Evolutionary conservation across 768 basidiomycete species (phyloP), one percentile per base, ranked within the genome.

Genomic region (Paxillus rubicundulus): DNA sequence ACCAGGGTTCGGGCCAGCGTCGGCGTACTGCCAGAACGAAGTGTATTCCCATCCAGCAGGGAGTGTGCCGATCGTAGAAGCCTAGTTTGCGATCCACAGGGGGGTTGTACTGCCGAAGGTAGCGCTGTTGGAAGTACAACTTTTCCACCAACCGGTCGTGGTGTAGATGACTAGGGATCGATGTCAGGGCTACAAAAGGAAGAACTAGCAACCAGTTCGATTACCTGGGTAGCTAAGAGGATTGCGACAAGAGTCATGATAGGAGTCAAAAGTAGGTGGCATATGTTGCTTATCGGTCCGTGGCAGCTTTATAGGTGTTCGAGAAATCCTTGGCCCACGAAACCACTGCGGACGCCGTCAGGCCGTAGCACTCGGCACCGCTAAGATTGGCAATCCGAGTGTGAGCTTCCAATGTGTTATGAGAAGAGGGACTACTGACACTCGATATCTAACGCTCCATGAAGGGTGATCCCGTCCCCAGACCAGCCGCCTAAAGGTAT

Each of bases 61-160:
- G 44, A 86, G 74, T 3, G 79, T 58, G 2, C 82, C 83, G 17
- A 80, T 65, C 24, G 65, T 56, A 8, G 80, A 78, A 4, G 79
- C 63, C 39, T 74, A 85, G 21, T 70, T 65, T 1, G 86, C 84
- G 40, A 86, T 73, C 82, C 82, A 86, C 3, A 87, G 70, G 2
- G 84, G 82, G 61, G 78, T 84, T 49, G 70, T 76, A 3, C 61
- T 49, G 1, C 62, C 75, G 54, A 87, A 86, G 4, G 67, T 68
- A 13, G 71, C 68, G 50, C 75, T 81, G 63, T 84, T 81, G 0
- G 79, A 82, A 3, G 86, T 87, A 64, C 86, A 87, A 7, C 73
- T 75, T 9, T 58, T 79, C 86, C 86, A 87, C 85, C 85, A 87
- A 62, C 78, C 72, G 12, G 82, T 84, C 4, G 80, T 82, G 27